Evolutionary conservation across 2,329 filamentous ascomycete genomes (phyloP).

Genomic region (Cercospora citrullina): DNA sequence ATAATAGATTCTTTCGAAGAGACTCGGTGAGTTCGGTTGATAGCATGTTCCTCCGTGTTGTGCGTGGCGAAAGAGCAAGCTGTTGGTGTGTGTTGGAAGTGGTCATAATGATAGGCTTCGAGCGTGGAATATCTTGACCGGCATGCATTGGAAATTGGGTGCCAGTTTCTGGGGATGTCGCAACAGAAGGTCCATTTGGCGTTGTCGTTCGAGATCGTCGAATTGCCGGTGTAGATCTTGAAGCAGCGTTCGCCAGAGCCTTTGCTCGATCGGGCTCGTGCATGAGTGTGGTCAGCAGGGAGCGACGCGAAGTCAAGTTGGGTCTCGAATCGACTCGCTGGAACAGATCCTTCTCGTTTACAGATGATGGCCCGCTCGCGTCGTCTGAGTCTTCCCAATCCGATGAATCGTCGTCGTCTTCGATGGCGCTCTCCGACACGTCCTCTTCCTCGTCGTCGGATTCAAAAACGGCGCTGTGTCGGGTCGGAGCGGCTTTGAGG

Average conservation of each 20-base stretch:
- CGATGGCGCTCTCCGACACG: constrained; percentile 79
- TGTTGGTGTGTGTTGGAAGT: constrained; percentile 65
- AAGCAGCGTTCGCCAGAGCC: constrained; percentile 67
- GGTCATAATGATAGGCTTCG: constrained; percentile 78
- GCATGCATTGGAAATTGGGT: constrained; percentile 18
- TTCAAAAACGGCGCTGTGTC: constrained; percentile 61
- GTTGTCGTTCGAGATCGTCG: constrained; percentile 63
- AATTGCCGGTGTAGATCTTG: constrained; percentile 55
- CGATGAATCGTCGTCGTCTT: constrained; percentile 52
- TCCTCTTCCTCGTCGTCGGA: constrained; percentile 59
- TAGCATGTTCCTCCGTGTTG: constrained; percentile 92
- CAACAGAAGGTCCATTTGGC: constrained; percentile 68
- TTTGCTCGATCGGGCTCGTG: constrained; percentile 73
- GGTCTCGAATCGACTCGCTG: constrained; percentile 85
- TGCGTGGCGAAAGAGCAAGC: constrained; percentile 78
- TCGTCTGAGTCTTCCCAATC: constrained; percentile 63
- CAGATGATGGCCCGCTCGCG: constrained; percentile 76
- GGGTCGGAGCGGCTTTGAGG: constrained; percentile 56
- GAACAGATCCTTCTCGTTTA: constrained; percentile 74
- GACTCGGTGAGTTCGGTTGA: constrained; percentile 92
- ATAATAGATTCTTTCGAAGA: constrained; percentile 84
- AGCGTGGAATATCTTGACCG: constrained; percentile 50
- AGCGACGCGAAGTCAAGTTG: constrained; percentile 81
- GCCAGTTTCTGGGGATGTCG: constrained; percentile 55
- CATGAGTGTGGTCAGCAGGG: constrained; percentile 86